Percentiles rank a stretch among this genome's conserved stretches.
Conservation (phyloP, 441 rosid genomes). For the Euphorbia celastroides region DNA sequence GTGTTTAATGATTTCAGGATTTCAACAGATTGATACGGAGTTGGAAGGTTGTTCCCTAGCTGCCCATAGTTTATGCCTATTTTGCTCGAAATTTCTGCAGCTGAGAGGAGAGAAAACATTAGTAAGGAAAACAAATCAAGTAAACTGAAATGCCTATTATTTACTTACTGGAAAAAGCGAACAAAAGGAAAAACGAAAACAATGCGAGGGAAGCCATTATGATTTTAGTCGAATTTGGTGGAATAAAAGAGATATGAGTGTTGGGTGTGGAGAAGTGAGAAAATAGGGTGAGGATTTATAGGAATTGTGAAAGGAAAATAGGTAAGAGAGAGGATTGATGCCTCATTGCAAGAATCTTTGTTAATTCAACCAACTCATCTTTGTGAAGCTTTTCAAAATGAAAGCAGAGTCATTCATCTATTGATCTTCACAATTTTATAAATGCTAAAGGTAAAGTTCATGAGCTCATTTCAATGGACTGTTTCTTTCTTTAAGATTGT, state of each 20-base stretch:
- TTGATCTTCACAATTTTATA: slow-evolving; percentile 4
- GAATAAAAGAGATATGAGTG: not conserved
- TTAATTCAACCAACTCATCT: slow-evolving; percentile 13
- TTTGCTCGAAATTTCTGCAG: slow-evolving; percentile 30
- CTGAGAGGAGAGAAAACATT: slow-evolving; percentile 14
- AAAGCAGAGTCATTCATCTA: not conserved
- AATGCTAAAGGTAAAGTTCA: not conserved
- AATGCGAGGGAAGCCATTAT: slow-evolving; percentile 4
- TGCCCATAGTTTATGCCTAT: slow-evolving; percentile 79
- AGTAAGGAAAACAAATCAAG: not conserved
- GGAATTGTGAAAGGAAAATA: not conserved
- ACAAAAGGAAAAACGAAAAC: slow-evolving; percentile 11
- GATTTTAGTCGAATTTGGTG: not conserved
- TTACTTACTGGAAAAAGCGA: slow-evolving; percentile 27
- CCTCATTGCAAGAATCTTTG: slow-evolving; percentile 7
- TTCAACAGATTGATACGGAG: slow-evolving; percentile 47
- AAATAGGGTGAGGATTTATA: slow-evolving; percentile 13
- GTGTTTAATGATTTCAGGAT: slow-evolving; percentile 48
- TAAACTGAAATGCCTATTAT: not conserved
- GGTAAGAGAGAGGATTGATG: slow-evolving; percentile 13
- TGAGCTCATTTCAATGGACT: not conserved
- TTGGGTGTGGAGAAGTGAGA: not conserved
- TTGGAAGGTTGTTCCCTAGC: slow-evolving; percentile 65
- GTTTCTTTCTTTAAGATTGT: not conserved
- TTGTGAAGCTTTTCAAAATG: slow-evolving; percentile 11